Conservation (phyloP, 306 rosid species). For the Argentina anserina region DNA sequence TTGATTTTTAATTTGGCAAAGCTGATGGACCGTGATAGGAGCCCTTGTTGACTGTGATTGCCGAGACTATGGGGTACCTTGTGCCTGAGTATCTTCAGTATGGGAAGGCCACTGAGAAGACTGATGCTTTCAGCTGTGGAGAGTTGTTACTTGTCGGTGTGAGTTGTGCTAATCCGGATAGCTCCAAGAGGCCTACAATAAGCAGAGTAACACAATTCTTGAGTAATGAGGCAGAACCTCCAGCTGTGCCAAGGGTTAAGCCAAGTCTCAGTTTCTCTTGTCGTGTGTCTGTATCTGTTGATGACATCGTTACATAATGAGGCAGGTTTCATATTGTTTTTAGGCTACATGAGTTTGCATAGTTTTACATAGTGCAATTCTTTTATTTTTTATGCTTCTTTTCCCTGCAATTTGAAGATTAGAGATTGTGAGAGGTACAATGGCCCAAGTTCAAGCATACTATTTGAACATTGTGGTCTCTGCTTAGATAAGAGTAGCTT, state of each 20-base stretch:
- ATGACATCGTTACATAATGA: constrained; percentile 54
- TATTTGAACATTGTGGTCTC: constrained; percentile 44
- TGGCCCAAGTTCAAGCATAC: constrained; percentile 52
- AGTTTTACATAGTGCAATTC: constrained; percentile 21
- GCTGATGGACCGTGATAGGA: constrained; percentile 82
- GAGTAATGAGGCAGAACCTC: constrained; percentile 34
- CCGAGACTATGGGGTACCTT: constrained; percentile 81
- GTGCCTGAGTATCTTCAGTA: constrained; percentile 84
- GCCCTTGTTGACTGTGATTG: constrained; percentile 72
- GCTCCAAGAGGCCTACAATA: constrained; percentile 46
- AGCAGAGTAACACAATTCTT: constrained; percentile 47
- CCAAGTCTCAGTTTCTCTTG: constrained; percentile 49
- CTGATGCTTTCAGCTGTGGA: constrained; percentile 73
- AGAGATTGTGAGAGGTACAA: constrained; percentile 27
- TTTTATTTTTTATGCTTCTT: constrained; percentile 15
- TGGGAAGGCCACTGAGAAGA: constrained; percentile 78
- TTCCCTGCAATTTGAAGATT: constrained; percentile 16
- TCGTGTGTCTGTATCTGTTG: constrained; percentile 38
- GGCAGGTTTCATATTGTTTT: neutral
- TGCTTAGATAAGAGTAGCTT: constrained; percentile 16
- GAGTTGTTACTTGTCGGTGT: constrained; percentile 49
- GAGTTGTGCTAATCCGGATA: constrained; percentile 52
- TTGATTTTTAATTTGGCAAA: constrained; percentile 84
- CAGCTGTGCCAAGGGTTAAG: constrained; percentile 36
- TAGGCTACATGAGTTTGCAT: neutral